These are phyloP conservation scores for Mortierella hygrophila DNA, from an alignment of 192 early-diverging fungal species.

Conservation along the genomic window DNA sequence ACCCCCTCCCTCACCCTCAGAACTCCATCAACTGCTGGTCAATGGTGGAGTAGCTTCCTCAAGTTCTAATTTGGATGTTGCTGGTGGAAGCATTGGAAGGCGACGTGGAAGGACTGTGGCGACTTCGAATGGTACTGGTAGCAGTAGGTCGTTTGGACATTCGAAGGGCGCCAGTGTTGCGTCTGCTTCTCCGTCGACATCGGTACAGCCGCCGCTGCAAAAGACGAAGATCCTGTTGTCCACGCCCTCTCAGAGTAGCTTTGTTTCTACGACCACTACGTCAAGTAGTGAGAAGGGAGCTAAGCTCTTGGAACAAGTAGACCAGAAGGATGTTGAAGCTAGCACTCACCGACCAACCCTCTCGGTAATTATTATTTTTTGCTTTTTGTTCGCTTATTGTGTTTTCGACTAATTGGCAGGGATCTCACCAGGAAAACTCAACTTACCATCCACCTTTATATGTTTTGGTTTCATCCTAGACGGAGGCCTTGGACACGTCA, in stretches of 20 bases:
- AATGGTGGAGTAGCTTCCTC: background rate
- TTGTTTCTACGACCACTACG: background rate
- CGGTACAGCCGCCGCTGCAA: background rate
- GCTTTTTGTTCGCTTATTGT: background rate
- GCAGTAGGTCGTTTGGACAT: conserved; percentile 12
- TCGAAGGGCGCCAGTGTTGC: conserved; percentile 20
- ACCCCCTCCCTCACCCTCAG: conserved; percentile 25
- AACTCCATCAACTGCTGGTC: conserved; percentile 2
- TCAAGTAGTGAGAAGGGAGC: background rate
- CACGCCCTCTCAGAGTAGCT: background rate
- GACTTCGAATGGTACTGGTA: background rate
- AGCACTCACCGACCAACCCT: background rate
- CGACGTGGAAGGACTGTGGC: conserved; percentile 4
- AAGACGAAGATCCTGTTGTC: background rate
- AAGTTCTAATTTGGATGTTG: background rate
- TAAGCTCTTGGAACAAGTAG: background rate
- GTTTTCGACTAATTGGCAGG: background rate
- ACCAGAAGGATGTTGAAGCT: background rate
- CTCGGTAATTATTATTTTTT: conserved; percentile 1
- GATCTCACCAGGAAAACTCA: background rate
- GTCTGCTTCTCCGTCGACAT: background rate
- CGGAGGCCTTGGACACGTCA: conserved; percentile 4
- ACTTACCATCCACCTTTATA: background rate
- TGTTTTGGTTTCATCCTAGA: background rate
- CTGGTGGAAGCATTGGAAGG: background rate